phyloP scores from a whole-genome alignment of 768 basidiomycete species.

The Suillus decipiens region DNA sequence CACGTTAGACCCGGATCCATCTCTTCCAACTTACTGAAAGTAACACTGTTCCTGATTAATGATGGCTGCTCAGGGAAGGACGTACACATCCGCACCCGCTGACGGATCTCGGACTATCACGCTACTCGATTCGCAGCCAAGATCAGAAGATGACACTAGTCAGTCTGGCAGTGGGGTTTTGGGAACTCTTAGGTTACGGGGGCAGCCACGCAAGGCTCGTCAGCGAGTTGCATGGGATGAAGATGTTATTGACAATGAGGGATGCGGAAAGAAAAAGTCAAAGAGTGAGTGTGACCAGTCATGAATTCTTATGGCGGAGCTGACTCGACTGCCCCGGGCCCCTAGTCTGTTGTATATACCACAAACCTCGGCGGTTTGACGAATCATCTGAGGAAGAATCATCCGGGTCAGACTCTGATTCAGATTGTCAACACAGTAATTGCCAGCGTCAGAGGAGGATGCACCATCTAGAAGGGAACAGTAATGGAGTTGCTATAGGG shows the following conservation, averaged over 20 bases:
- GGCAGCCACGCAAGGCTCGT: slow-evolving; percentile 43
- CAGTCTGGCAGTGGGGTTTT: slow-evolving; percentile 29
- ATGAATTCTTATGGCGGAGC: not conserved
- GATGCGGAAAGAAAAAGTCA: slow-evolving; percentile 84
- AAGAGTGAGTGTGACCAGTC: slow-evolving; percentile 66
- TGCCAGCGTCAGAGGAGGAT: slow-evolving; percentile 8
- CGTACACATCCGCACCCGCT: slow-evolving; percentile 42
- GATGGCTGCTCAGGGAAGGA: slow-evolving; percentile 31
- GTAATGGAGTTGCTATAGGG: slow-evolving; percentile 10
- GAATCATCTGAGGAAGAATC: slow-evolving; percentile 65
- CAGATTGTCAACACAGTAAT: slow-evolving; percentile 23
- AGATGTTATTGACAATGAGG: slow-evolving; percentile 89
- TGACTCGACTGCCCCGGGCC: not conserved
- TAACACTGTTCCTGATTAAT: slow-evolving; percentile 10
- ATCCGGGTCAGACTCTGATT: slow-evolving; percentile 51
- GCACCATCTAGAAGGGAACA: slow-evolving; percentile 12
- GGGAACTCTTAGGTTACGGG: slow-evolving; percentile 64
- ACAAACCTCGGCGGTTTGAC: slow-evolving; percentile 77
- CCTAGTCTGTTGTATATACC: slow-evolving; percentile 96
- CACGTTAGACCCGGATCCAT: not conserved
- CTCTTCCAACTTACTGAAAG: not conserved
- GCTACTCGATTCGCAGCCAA: slow-evolving; percentile 39
- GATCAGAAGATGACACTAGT: slow-evolving; percentile 28
- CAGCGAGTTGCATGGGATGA: slow-evolving; percentile 81
- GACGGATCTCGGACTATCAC: slow-evolving; percentile 61